Evolutionary conservation across 345 rosid species (phyloP), one percentile per base, ranked within the genome.

Genomic region (Eucalyptus albens): DNA sequence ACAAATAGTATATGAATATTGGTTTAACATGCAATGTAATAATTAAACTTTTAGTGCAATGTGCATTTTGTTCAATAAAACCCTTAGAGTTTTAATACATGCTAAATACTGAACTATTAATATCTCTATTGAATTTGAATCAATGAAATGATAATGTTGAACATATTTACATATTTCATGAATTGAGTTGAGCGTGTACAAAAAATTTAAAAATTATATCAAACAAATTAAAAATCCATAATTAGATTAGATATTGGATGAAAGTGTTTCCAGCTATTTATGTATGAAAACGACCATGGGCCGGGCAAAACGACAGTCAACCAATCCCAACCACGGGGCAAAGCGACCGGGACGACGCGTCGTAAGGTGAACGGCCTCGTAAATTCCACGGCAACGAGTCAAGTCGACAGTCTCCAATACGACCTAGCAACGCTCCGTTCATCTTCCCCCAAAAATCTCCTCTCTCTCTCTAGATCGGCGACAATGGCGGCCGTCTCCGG

Each of bases 181-280:
- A 49, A 1, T 0, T 47, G 6, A 49, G 15, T 49, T 5, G 16
- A 5, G 51, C 6, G 2, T 50, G 0, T 14, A 14, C 0, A 0
- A 50, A 50, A 50, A 15, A 2, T 50, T 50, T 50, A 2, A 0
- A 50, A 6, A 15, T 2, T 50, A 50, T 50, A 50, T 50, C 0
- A 1, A 50, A 51, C 1, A 51, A 51, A 53, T 3, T 53, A 1
- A 1, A 53, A 53, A 0, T 51, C 1, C 2, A 53, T 0, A 0
- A 17, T 17, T 2, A 51, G 4, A 3, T 17, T 7, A 0, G 2
- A 51, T 0, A 0, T 17, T 51, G 4, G 22, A 51, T 17, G 0
- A 53, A 17, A 17, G 1, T 49, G 1, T 47, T 47, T 16, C 3
- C 2, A 17, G 56, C 56, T 0, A 51, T 22, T 56, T 2, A 56